phyloP scores from a whole-genome alignment of 352 stramenopile genomes.

The Phytophthora tentaculata region DNA sequence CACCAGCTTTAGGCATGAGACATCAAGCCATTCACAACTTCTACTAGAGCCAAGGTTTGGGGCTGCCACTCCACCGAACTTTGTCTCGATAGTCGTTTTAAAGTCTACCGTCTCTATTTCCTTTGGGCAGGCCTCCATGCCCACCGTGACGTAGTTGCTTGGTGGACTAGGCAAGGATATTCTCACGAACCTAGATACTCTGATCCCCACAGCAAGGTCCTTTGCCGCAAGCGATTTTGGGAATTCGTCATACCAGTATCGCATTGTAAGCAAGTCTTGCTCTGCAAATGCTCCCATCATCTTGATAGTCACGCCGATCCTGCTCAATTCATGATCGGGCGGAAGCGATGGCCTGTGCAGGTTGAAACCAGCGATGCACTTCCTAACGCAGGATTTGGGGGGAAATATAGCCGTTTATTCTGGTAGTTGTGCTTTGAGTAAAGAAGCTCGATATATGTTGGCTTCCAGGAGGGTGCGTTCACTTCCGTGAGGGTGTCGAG shows the following conservation, averaged over 20 bases:
- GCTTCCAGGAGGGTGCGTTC: no score
- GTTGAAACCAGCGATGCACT: background rate
- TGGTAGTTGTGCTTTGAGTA: no score
- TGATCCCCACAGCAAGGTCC: no score
- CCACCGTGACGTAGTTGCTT: slow-evolving; percentile 9
- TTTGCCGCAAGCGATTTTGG: background rate
- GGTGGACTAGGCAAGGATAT: background rate
- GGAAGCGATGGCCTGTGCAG: background rate
- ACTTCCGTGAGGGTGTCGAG: background rate
- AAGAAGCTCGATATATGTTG: no score
- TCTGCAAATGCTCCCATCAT: no score
- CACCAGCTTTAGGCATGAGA: slow-evolving; percentile 4
- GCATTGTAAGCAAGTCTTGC: no score
- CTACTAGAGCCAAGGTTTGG: slow-evolving; percentile 4
- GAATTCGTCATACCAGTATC: background rate
- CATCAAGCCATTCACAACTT: slow-evolving; percentile 12
- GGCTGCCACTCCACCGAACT: background rate
- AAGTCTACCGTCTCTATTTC: slow-evolving; percentile 1
- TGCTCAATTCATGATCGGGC: background rate
- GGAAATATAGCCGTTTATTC: no score
- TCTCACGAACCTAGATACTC: no score
- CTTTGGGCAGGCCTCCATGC: slow-evolving; percentile 8
- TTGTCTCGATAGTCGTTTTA: background rate
- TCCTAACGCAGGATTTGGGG: background rate
- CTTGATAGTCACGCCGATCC: background rate